Conservation (phyloP, 495 filamentous ascomycete species). For the Apiosordaria backusii region DNA sequence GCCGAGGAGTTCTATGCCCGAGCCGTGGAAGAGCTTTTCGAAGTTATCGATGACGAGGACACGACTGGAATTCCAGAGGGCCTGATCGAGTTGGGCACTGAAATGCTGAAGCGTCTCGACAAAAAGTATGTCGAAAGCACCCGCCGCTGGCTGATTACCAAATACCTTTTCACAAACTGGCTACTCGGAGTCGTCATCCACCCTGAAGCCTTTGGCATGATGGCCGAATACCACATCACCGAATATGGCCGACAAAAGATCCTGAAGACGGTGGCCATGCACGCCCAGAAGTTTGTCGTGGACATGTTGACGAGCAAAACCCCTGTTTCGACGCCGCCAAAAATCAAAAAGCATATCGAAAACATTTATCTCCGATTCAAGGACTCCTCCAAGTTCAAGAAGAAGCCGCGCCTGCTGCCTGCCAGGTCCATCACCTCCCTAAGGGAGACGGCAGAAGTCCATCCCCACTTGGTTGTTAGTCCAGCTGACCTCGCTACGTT, state of each 20-base stretch:
- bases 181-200: slow-evolving; percentile 80
- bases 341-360: slow-evolving; percentile 70
- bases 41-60: slow-evolving; percentile 74
- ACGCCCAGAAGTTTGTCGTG: slow-evolving; percentile 69
- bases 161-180: slow-evolving; percentile 90
- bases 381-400: slow-evolving; percentile 43
- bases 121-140: slow-evolving; percentile 67
- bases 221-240: slow-evolving; percentile 86
- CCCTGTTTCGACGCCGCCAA: slow-evolving; percentile 57
- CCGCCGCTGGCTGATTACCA: slow-evolving; percentile 73
- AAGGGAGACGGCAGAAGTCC: slow-evolving; percentile 65
- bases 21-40: slow-evolving; percentile 78
- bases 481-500: slow-evolving; percentile 69
- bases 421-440: slow-evolving; percentile 66
- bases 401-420: slow-evolving; percentile 59
- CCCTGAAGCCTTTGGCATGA: slow-evolving; percentile 85
- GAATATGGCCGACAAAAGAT: slow-evolving; percentile 87
- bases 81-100: slow-evolving; percentile 74
- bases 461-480: slow-evolving; percentile 68
- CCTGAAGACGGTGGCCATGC: slow-evolving; percentile 74
- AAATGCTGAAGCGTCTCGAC: slow-evolving; percentile 74
- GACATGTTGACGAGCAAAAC: slow-evolving; percentile 60
- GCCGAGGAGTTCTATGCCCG: slow-evolving; percentile 87
- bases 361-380: slow-evolving; percentile 69
- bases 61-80: slow-evolving; percentile 81